Evolutionary conservation across 345 rosid genomes (phyloP).

Genomic region (Camelina hispida): DNA sequence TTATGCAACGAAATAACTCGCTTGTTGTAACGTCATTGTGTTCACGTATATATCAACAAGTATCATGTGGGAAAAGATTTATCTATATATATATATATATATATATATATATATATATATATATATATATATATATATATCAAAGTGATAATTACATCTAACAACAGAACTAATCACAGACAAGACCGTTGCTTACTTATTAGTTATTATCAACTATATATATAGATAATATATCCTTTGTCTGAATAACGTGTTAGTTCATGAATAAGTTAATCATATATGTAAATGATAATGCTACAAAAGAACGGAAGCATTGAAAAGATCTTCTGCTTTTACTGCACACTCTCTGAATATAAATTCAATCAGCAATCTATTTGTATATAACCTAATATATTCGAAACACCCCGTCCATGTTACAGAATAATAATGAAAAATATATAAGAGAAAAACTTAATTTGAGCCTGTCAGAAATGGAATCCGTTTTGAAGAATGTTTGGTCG

Average conservation of each 20-base stretch:
- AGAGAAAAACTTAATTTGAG: constrained; percentile 12
- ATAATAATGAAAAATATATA: neutral
- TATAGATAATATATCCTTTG: neutral
- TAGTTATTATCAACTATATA: constrained; percentile 15
- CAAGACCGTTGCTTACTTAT: constrained; percentile 25
- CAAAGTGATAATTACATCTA: constrained; percentile 23
- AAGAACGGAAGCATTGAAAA: neutral
- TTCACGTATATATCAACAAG: constrained; percentile 35
- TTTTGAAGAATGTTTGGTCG: constrained; percentile 39
- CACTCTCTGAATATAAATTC: neutral
- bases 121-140: neutral
- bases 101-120: neutral
- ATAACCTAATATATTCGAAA: neutral
- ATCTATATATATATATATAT: neutral
- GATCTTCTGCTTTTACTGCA: neutral
- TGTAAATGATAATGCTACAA: neutral
- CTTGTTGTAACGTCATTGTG: constrained; percentile 40
- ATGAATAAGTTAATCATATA: constrained; percentile 1
- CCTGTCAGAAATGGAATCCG: constrained; percentile 28
- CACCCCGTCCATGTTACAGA: neutral
- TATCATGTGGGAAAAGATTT: constrained; percentile 28
- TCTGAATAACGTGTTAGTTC: constrained; percentile 2
- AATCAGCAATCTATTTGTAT: neutral
- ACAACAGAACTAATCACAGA: constrained; percentile 25
- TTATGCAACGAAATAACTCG: constrained; percentile 33